phyloP scores from a whole-genome alignment of 2,329 filamentous ascomycete genomes.

The Neurospora sp. region DNA sequence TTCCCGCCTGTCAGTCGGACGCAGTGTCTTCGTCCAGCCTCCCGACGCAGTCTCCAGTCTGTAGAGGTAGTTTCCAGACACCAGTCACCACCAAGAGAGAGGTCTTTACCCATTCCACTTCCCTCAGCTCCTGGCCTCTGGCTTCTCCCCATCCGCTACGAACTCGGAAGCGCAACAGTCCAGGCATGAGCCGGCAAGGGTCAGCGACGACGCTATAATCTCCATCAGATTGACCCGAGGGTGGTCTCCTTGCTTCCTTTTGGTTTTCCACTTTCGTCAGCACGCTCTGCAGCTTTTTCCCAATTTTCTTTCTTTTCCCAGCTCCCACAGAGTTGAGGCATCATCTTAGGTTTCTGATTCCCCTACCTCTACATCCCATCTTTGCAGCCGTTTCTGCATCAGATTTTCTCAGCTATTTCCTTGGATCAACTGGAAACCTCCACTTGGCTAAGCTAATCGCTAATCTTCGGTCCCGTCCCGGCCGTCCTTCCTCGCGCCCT shows the following conservation, averaged over 20 bases:
- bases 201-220: not conserved
- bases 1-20: not conserved
- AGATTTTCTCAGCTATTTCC: not conserved
- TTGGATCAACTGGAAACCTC: not conserved
- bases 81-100: not conserved
- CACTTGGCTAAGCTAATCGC: not conserved
- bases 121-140: not conserved
- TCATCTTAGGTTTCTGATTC: not conserved
- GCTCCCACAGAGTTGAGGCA: not conserved
- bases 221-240: not conserved
- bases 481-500: not conserved
- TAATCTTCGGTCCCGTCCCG: not conserved
- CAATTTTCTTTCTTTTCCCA: constrained; percentile 2
- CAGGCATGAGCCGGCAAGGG: not conserved
- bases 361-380: not conserved
- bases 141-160: not conserved
- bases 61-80: not conserved
- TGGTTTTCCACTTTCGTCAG: constrained; percentile 1
- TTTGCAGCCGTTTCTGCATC: not conserved
- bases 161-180: not conserved
- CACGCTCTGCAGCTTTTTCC: constrained; percentile 3
- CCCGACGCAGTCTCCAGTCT: not conserved
- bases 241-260: not conserved
- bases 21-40: not conserved
- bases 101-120: not conserved